phyloP scores from a whole-genome alignment of 2,329 filamentous ascomycete species.

The Cyclaneusma minus region DNA sequence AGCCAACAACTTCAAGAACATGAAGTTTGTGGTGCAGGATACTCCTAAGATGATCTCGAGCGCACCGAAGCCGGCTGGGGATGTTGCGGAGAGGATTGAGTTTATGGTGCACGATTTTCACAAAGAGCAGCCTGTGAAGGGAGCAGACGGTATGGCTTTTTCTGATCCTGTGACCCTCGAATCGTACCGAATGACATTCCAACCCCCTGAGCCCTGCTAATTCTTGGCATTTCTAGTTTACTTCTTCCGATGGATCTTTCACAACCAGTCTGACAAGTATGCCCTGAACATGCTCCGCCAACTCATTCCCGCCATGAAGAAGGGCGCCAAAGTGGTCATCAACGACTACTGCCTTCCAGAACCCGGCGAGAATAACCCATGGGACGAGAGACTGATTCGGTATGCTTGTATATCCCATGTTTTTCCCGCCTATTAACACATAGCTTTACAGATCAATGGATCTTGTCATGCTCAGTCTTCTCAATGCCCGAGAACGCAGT shows the following conservation, averaged over 20 bases:
- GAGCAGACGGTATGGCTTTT: slow-evolving; percentile 29
- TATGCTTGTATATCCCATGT: not conserved
- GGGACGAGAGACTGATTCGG: slow-evolving; percentile 30
- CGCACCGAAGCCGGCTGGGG: slow-evolving; percentile 27
- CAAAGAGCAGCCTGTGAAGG: slow-evolving; percentile 33
- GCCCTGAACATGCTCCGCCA: slow-evolving; percentile 30
- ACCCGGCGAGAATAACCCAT: slow-evolving; percentile 22
- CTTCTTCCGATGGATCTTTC: slow-evolving; percentile 42
- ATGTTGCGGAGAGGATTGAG: slow-evolving; percentile 23
- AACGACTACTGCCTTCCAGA: slow-evolving; percentile 29
- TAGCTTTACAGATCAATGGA: slow-evolving; percentile 26
- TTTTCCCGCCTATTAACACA: not conserved
- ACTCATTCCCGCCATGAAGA: slow-evolving; percentile 37
- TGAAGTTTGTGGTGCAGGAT: slow-evolving; percentile 41
- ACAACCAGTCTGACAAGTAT: slow-evolving; percentile 43
- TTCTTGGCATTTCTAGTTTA: slow-evolving; percentile 24
- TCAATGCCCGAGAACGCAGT: slow-evolving; percentile 35
- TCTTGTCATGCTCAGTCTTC: slow-evolving; percentile 32
- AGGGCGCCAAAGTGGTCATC: slow-evolving; percentile 31
- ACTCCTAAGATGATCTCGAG: slow-evolving; percentile 28
- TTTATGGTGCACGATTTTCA: slow-evolving; percentile 42
- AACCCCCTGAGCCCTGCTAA: not conserved
- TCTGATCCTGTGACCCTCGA: not conserved
- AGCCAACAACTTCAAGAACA: slow-evolving; percentile 30
- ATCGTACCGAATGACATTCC: not conserved